Percentiles rank a stretch among this genome's conserved stretches.
phyloP scores from a whole-genome alignment of 1,284 basidiomycete species.

The Earliella scabrosa region DNA sequence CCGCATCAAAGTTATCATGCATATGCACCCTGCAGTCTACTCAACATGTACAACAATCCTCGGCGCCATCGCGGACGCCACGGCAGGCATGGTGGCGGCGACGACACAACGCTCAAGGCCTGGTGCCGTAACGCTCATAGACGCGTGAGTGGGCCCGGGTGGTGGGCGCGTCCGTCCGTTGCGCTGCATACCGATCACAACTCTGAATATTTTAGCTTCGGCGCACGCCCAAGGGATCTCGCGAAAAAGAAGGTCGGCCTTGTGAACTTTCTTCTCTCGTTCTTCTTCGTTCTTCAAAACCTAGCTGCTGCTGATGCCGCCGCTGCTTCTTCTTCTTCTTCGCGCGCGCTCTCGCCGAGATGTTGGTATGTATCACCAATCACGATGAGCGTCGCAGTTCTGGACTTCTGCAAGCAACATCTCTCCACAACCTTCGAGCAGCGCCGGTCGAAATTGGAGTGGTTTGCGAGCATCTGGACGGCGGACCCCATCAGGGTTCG shows the following conservation, averaged over 20 bases:
- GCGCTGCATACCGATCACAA: neutral
- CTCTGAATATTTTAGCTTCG: neutral
- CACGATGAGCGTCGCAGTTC: slow-evolving; percentile 13
- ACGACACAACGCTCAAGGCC: slow-evolving; percentile 29
- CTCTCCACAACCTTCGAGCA: neutral
- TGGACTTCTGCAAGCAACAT: neutral
- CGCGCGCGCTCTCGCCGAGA: too few species aligned
- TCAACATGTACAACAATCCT: neutral
- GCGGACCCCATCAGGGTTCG: neutral
- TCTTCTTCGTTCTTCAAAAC: too few species aligned
- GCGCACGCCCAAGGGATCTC: neutral
- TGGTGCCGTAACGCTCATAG: slow-evolving; percentile 27
- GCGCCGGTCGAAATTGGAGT: neutral
- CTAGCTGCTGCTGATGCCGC: too few species aligned
- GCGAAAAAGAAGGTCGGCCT: too few species aligned
- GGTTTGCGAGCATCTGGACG: slow-evolving; percentile 8
- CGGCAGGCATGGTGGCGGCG: slow-evolving; percentile 23
- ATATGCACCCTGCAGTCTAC: slow-evolving; percentile 1
- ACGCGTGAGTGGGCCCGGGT: slow-evolving; percentile 13
- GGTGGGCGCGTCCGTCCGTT: neutral
- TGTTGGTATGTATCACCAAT: slow-evolving; percentile 8
- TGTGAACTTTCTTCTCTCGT: too few species aligned
- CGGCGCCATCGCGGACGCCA: slow-evolving; percentile 13
- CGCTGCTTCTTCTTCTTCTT: too few species aligned
- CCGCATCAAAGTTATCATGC: neutral